A percentile compares a stretch with the other conserved stretches of the same genome.
These are phyloP conservation scores for Scedosporium minutisporum DNA, from an alignment of 2,329 filamentous ascomycete species.

Conservation along the genomic window DNA sequence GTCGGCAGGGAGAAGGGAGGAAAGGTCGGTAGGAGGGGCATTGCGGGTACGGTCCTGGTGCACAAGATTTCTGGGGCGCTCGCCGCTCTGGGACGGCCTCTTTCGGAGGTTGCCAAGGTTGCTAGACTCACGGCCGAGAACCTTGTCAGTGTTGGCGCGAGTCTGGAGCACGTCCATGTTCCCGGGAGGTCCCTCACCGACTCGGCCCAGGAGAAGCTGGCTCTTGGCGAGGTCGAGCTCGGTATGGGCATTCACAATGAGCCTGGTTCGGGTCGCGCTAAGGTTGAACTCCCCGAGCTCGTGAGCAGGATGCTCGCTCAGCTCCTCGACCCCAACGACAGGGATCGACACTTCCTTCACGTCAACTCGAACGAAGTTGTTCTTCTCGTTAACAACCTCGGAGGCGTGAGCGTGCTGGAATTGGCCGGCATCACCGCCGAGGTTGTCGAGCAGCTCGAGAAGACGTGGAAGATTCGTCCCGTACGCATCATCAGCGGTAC, in stretches of 20 bases:
- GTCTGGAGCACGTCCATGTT: conserved; percentile 85
- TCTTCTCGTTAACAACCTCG: conserved; percentile 66
- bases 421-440: conserved; percentile 62
- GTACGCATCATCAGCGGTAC: conserved; percentile 58
- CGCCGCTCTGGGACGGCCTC: conserved; percentile 56
- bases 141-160: conserved; percentile 75
- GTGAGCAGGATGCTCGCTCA: conserved; percentile 59
- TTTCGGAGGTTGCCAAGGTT: conserved; percentile 64
- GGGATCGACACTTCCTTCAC: conserved; percentile 60
- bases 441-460: conserved; percentile 52
- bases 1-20: conserved; percentile 73
- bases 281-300: conserved; percentile 42
- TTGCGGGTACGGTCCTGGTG: conserved; percentile 86
- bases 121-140: conserved; percentile 66
- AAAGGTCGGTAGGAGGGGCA: conserved; percentile 86
- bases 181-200: conserved; percentile 58
- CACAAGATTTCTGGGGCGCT: conserved; percentile 81
- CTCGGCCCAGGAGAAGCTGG: conserved; percentile 42
- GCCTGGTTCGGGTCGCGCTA: conserved; percentile 43
- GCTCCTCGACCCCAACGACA: conserved; percentile 55
- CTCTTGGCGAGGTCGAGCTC: conserved; percentile 47
- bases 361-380: conserved; percentile 56
- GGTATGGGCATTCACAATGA: conserved; percentile 78
- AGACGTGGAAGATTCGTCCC: conserved; percentile 48
- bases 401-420: conserved; percentile 63